Base-by-base conservation (phyloP, 257 asterid species). In the Nicotiana otophora region DNA sequence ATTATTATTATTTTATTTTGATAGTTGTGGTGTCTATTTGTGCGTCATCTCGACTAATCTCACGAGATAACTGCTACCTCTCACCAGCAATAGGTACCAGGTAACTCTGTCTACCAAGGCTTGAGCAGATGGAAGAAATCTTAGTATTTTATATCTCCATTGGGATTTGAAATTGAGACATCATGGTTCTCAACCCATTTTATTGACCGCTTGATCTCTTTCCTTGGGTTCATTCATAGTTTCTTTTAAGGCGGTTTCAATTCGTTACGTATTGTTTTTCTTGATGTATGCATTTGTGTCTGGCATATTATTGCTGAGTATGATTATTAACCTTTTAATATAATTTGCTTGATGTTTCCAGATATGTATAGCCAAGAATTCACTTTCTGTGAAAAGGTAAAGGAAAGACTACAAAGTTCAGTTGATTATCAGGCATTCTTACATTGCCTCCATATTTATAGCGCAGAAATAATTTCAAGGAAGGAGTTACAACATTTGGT, bases 391-490 rank as follows among this genome's bases (percentile, higher is more conserved):
- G 98, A 96, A 81, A 92, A 92, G 86, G 99, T 94, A 72, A 96
- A 93, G 87, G 98, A 94, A 88, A 91, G 94, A 83, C 87, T 94
- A 80, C 88, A 58, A 76, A 92, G 91, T 88, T 88, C 95, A 11
- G 96, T 90, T 66, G 98, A 92, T 87, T 96, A 96, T 89, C 96
- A 93, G 86, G 95, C 92, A 63, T 96, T 96, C 84, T 88, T 96
- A 89, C 93, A 94, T 84, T 94, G 98, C 87, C 99, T 96, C 86
- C 93, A 92, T 89, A 91, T 93, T 82, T 96, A 92, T 89, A 91
- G 98, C 89, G 90, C 92, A 83, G 97, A 94, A 87, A 92, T 90
- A 83, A 96, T 96, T 74, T 92, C 97, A 42, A 94, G 94, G 84
- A 90, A 94, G 83, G 98, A 96, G 83, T 86, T 96, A 79, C 94